Conservation (phyloP, 805 yeast species). For the Zygosaccharomyces siamensis region DNA sequence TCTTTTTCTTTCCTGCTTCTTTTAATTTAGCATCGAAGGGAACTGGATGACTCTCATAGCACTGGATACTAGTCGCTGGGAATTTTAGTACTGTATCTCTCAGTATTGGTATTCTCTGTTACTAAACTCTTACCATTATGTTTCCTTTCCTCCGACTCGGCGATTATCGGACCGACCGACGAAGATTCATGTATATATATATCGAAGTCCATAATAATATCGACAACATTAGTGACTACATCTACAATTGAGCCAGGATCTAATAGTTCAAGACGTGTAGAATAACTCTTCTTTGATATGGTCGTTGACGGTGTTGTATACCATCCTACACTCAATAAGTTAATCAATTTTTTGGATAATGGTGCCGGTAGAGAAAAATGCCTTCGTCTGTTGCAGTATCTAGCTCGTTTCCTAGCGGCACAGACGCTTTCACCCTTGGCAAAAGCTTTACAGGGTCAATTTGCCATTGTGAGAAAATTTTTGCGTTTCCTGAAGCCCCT, state of each 20-base stretch:
- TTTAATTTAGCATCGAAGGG: too few relatives aligned
- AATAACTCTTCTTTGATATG: constrained; percentile 36
- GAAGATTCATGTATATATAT: neutral
- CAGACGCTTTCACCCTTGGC: constrained; percentile 50
- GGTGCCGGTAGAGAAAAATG: constrained; percentile 77
- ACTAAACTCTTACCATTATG: too few relatives aligned
- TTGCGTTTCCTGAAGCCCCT: constrained; percentile 81
- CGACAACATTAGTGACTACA: neutral
- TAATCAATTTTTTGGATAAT: constrained; percentile 59
- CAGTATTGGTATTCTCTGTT: too few relatives aligned
- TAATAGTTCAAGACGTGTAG: neutral
- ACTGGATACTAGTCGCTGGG: too few relatives aligned
- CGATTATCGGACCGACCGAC: neutral
- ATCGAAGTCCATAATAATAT: neutral
- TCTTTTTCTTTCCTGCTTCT: too few relatives aligned
- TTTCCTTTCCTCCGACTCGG: neutral
- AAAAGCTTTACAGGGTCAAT: constrained; percentile 54
- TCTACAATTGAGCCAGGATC: neutral
- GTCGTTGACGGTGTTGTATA: constrained; percentile 63
- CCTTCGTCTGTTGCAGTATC: constrained; percentile 73
- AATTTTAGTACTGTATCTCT: too few relatives aligned
- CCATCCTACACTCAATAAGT: constrained; percentile 65
- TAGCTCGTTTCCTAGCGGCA: constrained; percentile 66
- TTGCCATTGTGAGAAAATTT: constrained; percentile 73
- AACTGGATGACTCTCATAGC: too few relatives aligned